phyloP scores from a whole-genome alignment of 139 green algal species.

The Haematococcus sp. region DNA sequence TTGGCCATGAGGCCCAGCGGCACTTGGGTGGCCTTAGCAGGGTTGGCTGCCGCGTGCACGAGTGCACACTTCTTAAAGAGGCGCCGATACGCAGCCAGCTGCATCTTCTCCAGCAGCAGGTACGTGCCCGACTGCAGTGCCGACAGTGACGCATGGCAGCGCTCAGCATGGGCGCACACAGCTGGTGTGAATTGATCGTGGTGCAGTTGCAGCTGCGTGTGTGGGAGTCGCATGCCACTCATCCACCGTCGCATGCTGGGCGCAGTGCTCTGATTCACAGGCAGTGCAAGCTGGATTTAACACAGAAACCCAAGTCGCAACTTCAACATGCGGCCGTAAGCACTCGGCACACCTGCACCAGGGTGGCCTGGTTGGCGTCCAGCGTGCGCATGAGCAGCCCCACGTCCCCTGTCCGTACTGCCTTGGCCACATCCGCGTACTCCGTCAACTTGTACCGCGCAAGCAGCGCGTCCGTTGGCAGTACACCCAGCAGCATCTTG shows the following conservation, averaged over 20 bases:
- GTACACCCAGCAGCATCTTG: slow-evolving; percentile 38
- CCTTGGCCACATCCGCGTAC: slow-evolving; percentile 29
- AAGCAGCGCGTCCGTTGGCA: slow-evolving; percentile 35
- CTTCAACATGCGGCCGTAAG: no score
- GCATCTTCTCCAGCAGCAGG: slow-evolving; percentile 49
- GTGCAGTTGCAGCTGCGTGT: no score
- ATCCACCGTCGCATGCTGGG: no score
- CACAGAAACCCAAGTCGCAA: no score
- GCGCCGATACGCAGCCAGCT: slow-evolving; percentile 28
- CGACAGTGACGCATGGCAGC: no score
- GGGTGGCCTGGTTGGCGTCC: slow-evolving; percentile 7
- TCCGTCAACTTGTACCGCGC: slow-evolving; percentile 24
- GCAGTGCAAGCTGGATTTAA: no score
- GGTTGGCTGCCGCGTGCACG: slow-evolving; percentile 20
- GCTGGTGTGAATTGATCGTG: no score
- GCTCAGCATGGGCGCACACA: no score
- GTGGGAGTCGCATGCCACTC: no score
- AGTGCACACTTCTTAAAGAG: slow-evolving; percentile 38
- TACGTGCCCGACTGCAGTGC: slow-evolving; percentile 37
- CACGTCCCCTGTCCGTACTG: slow-evolving; percentile 30
- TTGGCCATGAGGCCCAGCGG: slow-evolving; percentile 25
- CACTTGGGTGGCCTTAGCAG: slow-evolving; percentile 38
- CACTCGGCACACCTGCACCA: background rate
- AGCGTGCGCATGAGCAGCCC: slow-evolving; percentile 25
- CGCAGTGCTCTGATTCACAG: no score